Evolutionary conservation across 306 rosid genomes (phyloP).

Genomic region (Ammopiptanthus mongolicus): DNA sequence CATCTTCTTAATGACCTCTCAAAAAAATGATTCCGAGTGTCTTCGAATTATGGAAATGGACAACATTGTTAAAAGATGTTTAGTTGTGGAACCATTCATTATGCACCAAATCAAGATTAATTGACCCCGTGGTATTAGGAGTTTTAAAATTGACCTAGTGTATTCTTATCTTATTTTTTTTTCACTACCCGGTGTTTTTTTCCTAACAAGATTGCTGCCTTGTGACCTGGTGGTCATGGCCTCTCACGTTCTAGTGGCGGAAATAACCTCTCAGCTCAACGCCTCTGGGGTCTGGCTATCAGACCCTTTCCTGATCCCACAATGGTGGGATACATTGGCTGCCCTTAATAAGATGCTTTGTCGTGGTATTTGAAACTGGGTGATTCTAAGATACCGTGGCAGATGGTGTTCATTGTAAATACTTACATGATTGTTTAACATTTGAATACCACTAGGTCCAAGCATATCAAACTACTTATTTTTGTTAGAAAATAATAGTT

Average conservation of each 20-base stretch:
- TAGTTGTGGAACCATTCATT: not conserved
- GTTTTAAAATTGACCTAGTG: not conserved
- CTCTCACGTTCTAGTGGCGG: not conserved
- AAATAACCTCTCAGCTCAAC: not conserved
- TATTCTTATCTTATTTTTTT: not conserved
- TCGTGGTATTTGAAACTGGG: not conserved
- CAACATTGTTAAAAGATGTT: not conserved
- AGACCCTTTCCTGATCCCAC: not conserved
- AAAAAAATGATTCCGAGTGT: not conserved
- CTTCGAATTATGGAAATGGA: not conserved
- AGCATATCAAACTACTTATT: not conserved
- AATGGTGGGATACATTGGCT: not conserved
- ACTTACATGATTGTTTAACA: not conserved
- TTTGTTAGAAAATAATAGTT: not conserved
- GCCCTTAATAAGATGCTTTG: not conserved
- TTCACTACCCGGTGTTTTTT: not conserved
- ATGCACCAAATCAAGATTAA: not conserved
- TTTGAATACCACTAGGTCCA: not conserved
- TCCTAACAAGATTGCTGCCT: not conserved
- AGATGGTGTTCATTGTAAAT: not conserved
- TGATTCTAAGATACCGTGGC: not conserved
- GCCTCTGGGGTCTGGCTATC: not conserved
- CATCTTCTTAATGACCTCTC: not conserved
- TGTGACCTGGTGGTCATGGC: not conserved
- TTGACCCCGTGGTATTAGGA: not conserved